Conservation (phyloP, 768 basidiomycete genomes). For the Hortiboletus flavorubellus region DNA sequence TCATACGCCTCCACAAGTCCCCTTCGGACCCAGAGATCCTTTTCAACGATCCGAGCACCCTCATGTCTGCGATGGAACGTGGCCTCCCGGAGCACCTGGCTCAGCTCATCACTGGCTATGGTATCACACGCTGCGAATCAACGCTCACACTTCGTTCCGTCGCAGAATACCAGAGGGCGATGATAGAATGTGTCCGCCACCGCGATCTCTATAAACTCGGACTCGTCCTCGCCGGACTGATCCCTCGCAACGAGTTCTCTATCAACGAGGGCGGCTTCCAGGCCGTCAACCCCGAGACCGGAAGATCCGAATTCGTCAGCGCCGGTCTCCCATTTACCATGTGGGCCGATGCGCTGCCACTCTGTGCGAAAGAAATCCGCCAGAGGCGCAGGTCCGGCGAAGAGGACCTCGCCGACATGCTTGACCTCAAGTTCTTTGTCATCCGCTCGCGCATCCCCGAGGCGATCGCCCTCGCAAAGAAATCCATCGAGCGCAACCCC, state of each 20-base stretch:
- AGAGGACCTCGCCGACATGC: slow-evolving; percentile 55
- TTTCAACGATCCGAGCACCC: slow-evolving; percentile 45
- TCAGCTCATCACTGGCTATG: slow-evolving; percentile 49
- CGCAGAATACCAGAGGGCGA: slow-evolving; percentile 48
- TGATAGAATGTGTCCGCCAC: slow-evolving; percentile 47
- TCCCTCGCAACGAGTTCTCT: slow-evolving; percentile 59
- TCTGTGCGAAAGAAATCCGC: slow-evolving; percentile 56
- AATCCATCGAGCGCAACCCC: slow-evolving; percentile 52
- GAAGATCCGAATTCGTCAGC: slow-evolving; percentile 39
- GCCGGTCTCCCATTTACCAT: slow-evolving; percentile 56
- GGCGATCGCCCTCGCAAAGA: slow-evolving; percentile 45
- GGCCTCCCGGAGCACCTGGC: slow-evolving; percentile 46
- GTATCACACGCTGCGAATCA: slow-evolving; percentile 44
- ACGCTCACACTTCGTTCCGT: slow-evolving; percentile 40
- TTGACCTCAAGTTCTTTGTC: slow-evolving; percentile 60
- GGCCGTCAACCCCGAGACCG: slow-evolving; percentile 40
- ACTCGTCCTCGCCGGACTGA: slow-evolving; percentile 43
- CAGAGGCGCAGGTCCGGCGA: slow-evolving; percentile 39
- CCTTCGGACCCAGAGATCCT: slow-evolving; percentile 45
- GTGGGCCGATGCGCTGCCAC: slow-evolving; percentile 58
- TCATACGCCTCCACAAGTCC: slow-evolving; percentile 47
- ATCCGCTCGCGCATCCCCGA: slow-evolving; percentile 47
- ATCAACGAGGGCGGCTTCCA: slow-evolving; percentile 57
- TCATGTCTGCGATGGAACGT: slow-evolving; percentile 41
- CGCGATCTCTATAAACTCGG: slow-evolving; percentile 52